Evolutionary conservation across 2,329 filamentous ascomycete genomes (phyloP), one percentile per base, ranked within the genome.

Genomic region (Penicillium carneum): DNA sequence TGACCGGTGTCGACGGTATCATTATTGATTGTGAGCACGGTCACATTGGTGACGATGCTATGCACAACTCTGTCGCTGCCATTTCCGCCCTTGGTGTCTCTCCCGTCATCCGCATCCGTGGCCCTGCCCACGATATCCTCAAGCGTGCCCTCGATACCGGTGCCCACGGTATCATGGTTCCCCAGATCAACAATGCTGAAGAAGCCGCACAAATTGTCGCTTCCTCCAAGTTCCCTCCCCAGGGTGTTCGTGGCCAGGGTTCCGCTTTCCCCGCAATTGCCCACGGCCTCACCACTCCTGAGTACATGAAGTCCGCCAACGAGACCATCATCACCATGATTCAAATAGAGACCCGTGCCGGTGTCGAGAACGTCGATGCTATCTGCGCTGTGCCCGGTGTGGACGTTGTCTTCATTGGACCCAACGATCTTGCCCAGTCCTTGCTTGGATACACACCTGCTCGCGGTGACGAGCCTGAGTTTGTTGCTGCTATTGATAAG

Each of bases 1-100:
- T 86, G n/a, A 84, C 83, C 2, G 88, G 87, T 0, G 82, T 88
- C 1, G 88, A 90, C 71, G 69, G 67, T n/a, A 90, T 88, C 83
- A 84, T 91, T 10, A 80, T 89, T 73, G 84, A 69, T 49, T 69
- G 65, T 31, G 71, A 73, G 36, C 70, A 73, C 23, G 71, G 71
- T 3, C 67, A 73, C 36, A 72, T 73, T 36, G 60, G 69, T 20
- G 70, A 73, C 36, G 70, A 73, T 48, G 56, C 68, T 3, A 72
- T 73, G 70, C 71, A 73, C 57, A 72, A 68, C 46, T 66, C 70
- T 2, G 63, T 66, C 12, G 61, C 71, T 23, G 69, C 71, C 2
- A 71, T 72, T 18, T 60, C 71, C 10, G 43, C 71, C 3, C 56
- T 72, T 2, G 69, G 70, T 0, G 65, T 72, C 2, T 71, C 70